These are phyloP conservation scores for Zygoascus biomembranicola DNA, from an alignment of 805 yeast genomes.

Conservation along the genomic window DNA sequence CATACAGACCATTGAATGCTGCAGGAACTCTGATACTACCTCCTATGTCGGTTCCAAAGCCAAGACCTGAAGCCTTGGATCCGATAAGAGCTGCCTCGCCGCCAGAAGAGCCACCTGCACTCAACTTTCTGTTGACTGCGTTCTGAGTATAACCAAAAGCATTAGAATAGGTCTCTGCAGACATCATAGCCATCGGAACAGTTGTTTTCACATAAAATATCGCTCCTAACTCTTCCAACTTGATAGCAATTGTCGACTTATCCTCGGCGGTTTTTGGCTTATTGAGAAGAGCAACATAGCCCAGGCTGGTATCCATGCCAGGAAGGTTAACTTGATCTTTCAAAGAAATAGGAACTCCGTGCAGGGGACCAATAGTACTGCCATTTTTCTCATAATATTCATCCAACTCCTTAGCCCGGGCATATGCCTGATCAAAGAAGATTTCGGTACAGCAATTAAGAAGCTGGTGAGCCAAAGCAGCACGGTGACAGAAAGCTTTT, in stretches of 20 bases:
- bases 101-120: slow-evolving; percentile 50
- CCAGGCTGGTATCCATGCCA: slow-evolving; percentile 44
- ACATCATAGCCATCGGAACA: slow-evolving; percentile 44
- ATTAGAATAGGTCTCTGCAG: slow-evolving; percentile 38
- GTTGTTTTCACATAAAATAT: slow-evolving; percentile 48
- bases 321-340: slow-evolving; percentile 43
- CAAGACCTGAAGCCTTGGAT: slow-evolving; percentile 41
- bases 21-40: slow-evolving; percentile 47
- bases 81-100: slow-evolving; percentile 48
- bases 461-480: slow-evolving; percentile 51
- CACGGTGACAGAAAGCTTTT: slow-evolving; percentile 48
- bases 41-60: slow-evolving; percentile 47
- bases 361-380: slow-evolving; percentile 52
- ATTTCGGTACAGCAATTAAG: slow-evolving; percentile 30
- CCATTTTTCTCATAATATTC: slow-evolving; percentile 37
- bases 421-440: slow-evolving; percentile 51
- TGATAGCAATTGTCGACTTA: slow-evolving; percentile 9
- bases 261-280: slow-evolving; percentile 30
- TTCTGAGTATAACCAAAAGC: slow-evolving; percentile 40
- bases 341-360: slow-evolving; percentile 58
- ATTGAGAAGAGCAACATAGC: slow-evolving; percentile 31
- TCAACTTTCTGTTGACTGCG: slow-evolving; percentile 37
- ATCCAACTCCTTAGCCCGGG: slow-evolving; percentile 50
- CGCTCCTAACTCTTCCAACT: slow-evolving; percentile 35
- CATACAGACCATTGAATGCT: slow-evolving; percentile 30